A percentile compares a stretch with the other conserved stretches of the same genome.
Evolutionary conservation across 495 filamentous ascomycete genomes (phyloP).

Genomic region (Hyaloscypha finlandica): DNA sequence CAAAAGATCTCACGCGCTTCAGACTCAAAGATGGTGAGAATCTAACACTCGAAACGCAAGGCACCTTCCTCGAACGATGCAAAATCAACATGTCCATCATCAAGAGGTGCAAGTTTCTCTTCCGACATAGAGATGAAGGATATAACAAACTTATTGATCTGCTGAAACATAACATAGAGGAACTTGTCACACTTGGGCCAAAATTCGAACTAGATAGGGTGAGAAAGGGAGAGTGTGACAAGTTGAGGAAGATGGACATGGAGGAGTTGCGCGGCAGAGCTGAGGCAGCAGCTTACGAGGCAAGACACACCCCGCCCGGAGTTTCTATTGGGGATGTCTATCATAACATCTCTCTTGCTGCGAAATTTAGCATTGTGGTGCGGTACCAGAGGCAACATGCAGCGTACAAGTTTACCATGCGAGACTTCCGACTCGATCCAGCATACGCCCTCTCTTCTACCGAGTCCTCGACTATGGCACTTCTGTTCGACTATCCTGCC

Average conservation of each 20-base stretch:
- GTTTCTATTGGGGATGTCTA: slow-evolving; percentile 10
- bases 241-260: slow-evolving; percentile 24
- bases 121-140: slow-evolving; percentile 24
- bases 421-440: slow-evolving; percentile 31
- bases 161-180: slow-evolving; percentile 29
- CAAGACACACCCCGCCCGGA: slow-evolving; percentile 9
- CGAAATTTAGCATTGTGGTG: slow-evolving; percentile 30
- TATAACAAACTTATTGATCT: slow-evolving; percentile 28
- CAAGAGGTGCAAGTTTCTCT: slow-evolving; percentile 28
- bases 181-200: slow-evolving; percentile 22
- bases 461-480: slow-evolving; percentile 27
- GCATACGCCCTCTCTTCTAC: slow-evolving; percentile 25
- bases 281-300: slow-evolving; percentile 30
- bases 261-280: slow-evolving; percentile 20
- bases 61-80: slow-evolving; percentile 27
- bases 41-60: slow-evolving; percentile 27
- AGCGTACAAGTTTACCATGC: slow-evolving; percentile 29
- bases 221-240: slow-evolving; percentile 22
- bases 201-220: slow-evolving; percentile 23
- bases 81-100: slow-evolving; percentile 30
- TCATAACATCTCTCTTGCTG: slow-evolving; percentile 26
- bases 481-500: slow-evolving; percentile 32
- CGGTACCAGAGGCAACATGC: slow-evolving; percentile 28
- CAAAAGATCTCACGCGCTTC: slow-evolving; percentile 30
- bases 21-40: slow-evolving; percentile 21